Base-by-base conservation (phyloP, 2,329 filamentous ascomycete species). In the Rutstroemia sp. region DNA sequence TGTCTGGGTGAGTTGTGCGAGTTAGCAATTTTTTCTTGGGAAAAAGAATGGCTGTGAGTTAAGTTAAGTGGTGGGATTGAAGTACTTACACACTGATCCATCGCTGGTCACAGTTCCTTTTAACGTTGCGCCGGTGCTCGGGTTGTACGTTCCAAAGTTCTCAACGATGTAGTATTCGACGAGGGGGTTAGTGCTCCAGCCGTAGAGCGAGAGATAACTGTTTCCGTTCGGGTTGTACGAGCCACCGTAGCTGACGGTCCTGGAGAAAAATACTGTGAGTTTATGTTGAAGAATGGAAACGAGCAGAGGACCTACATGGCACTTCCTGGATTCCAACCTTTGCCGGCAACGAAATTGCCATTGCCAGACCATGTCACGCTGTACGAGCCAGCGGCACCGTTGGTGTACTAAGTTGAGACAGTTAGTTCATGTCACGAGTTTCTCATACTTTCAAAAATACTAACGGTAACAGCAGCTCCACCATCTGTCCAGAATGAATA, bases 401-500 rank as follows among this genome's bases (percentile, higher is more conserved):
- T 83, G 65, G 75, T 79, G 72, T 83, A 84, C 41, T 44, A 3
- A 44, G 10, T n/a, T 19, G 6, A 41, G 39, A 6, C 7, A 8
- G 39, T n/a, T 8, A 42, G 16, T n/a, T 14, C 39, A 17, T 17
- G 14, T 42, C 39, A 42, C 39, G 7, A 42, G 3, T 9, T 42
- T 42, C 3, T 7, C 2, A 42, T 5, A 8, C 14, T 3, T 5
- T 19, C 39, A 14, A 9, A 14, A 17, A 42, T 7, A 44, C 41
- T 44, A 12, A 44, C 41, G 41, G 71, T 76, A 7, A 78, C 76
- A 44, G 70, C 65, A 39, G 71, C 74, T 3, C 49, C 37, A n/a
- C 76, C 76, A 58, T 83, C 80, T 55, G 76, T 80, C 79, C 79
- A 84, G 73, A 75, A 83, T 8, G 77, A 80, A 69, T 79, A 84